Conservation (phyloP, 2,329 filamentous ascomycete genomes). For the Chaetomiaceae sp. region DNA sequence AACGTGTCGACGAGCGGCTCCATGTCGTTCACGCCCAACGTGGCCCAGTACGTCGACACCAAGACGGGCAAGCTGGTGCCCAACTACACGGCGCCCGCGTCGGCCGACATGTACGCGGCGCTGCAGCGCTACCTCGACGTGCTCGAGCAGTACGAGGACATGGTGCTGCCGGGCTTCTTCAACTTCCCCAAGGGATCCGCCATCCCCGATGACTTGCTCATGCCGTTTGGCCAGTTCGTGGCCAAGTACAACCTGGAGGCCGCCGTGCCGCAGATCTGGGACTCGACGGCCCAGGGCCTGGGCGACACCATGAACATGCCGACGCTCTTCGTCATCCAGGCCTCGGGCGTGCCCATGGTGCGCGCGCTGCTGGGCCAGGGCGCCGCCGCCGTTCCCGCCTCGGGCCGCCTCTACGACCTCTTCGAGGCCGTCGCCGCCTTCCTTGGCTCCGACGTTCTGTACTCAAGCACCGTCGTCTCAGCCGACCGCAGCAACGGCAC, state of each 20-base stretch:
- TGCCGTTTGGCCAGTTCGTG: constrained; percentile 23
- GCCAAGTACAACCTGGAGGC: constrained; percentile 22
- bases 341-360: constrained; percentile 28
- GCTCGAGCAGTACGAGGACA: constrained; percentile 19
- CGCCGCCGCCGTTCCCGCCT: constrained; percentile 32
- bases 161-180: constrained; percentile 24
- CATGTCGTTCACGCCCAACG: constrained; percentile 7
- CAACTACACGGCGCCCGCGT: constrained; percentile 12
- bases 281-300: constrained; percentile 19
- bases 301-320: constrained; percentile 19
- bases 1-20: constrained; percentile 14
- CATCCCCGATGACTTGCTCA: constrained; percentile 24
- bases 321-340: constrained; percentile 18
- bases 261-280: constrained; percentile 20
- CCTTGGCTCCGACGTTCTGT: constrained; percentile 36
- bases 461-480: constrained; percentile 33
- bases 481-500: constrained; percentile 15
- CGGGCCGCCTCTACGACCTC: constrained; percentile 37
- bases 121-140: constrained; percentile 17
- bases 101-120: constrained; percentile 4
- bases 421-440: constrained; percentile 36
- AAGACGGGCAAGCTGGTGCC: constrained; percentile 16
- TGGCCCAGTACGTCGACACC: constrained; percentile 19
- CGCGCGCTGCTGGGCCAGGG: constrained; percentile 30
- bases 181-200: constrained; percentile 18